phyloP scores from a whole-genome alignment of 768 basidiomycete genomes.

The Cyclocybe cylindracea region DNA sequence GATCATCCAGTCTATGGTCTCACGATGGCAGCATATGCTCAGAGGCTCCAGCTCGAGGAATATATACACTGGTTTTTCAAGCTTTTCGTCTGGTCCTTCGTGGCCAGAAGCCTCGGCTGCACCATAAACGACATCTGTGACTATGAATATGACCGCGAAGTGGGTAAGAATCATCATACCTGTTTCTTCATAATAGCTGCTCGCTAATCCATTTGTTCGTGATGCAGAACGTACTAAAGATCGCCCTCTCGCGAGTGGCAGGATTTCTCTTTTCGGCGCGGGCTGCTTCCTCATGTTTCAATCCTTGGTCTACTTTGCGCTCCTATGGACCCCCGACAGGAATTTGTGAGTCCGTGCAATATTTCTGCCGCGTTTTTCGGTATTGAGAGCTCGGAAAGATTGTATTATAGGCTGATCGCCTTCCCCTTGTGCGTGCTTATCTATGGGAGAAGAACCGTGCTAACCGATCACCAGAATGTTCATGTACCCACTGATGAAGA shows the following conservation, averaged over 20 bases:
- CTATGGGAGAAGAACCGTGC: not conserved
- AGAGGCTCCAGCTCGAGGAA: not conserved
- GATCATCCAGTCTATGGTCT: not conserved
- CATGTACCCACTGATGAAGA: slow-evolving; percentile 2
- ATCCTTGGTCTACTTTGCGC: not conserved
- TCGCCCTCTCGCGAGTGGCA: not conserved
- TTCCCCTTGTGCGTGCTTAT: not conserved
- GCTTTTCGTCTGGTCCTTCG: not conserved
- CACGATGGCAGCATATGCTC: slow-evolving; percentile 3
- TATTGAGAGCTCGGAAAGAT: not conserved
- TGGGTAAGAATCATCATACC: not conserved
- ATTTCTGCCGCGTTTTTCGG: not conserved
- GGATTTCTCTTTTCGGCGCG: not conserved
- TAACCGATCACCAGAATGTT: not conserved
- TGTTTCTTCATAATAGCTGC: no score
- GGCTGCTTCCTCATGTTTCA: not conserved
- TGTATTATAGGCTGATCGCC: not conserved
- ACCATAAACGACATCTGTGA: slow-evolving; percentile 3
- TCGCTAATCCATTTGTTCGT: not conserved
- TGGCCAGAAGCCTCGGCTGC: not conserved
- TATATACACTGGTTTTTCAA: not conserved
- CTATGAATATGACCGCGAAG: not conserved
- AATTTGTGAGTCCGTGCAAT: not conserved
- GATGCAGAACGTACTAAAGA: not conserved
- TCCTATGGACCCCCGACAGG: not conserved